Conservation (phyloP, 306 rosid genomes). For the Cucurbita ficifolia region DNA sequence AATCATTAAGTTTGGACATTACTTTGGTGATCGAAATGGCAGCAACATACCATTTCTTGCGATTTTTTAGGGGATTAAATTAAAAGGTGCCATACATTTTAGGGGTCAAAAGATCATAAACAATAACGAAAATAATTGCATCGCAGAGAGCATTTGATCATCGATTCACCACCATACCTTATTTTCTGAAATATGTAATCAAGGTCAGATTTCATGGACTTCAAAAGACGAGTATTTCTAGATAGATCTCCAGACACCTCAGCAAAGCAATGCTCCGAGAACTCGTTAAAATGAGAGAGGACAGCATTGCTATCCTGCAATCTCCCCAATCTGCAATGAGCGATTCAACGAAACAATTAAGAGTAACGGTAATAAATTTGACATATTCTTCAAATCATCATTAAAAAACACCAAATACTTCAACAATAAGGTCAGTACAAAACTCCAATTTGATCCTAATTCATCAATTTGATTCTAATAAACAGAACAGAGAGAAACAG, state of each 20-base stretch:
- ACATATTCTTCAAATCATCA: neutral
- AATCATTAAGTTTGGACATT: no score
- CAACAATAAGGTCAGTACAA: neutral
- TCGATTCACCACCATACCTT: slow-evolving; percentile 26
- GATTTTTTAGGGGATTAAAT: neutral
- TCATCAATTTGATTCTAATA: neutral
- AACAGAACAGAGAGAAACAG: neutral
- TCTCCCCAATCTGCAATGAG: slow-evolving; percentile 64
- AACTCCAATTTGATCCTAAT: neutral
- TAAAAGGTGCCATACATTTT: neutral
- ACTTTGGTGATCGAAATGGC: no score
- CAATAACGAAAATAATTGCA: neutral
- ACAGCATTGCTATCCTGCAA: slow-evolving; percentile 92
- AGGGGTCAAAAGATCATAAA: neutral
- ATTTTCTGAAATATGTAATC: slow-evolving; percentile 81
- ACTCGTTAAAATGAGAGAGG: slow-evolving; percentile 71
- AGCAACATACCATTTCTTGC: no score
- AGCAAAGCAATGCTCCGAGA: slow-evolving; percentile 60
- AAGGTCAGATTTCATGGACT: slow-evolving; percentile 75
- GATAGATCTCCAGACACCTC: slow-evolving; percentile 60
- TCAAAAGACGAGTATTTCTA: slow-evolving; percentile 43
- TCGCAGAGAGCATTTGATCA: neutral
- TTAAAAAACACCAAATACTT: neutral
- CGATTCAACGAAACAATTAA: neutral
- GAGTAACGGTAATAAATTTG: neutral